These are phyloP conservation scores for Ophiostoma sp. DNA, from an alignment of 2,329 filamentous ascomycete genomes.

Conservation along the genomic window DNA sequence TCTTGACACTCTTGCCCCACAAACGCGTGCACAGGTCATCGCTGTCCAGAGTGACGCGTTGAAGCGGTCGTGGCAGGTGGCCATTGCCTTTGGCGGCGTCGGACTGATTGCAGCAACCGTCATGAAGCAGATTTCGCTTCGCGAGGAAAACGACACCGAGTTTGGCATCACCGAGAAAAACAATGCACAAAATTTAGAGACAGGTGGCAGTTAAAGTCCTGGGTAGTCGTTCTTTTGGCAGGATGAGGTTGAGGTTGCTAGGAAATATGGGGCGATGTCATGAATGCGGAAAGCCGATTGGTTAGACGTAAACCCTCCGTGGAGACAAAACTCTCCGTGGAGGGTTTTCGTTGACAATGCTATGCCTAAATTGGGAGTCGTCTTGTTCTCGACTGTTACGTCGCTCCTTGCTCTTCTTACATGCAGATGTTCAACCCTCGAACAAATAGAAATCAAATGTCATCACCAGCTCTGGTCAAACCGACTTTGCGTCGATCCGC, in stretches of 20 bases:
- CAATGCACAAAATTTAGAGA: not conserved
- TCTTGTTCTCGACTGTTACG: no score
- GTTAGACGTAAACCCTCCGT: slow-evolving; percentile 1
- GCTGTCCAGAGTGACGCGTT: not conserved
- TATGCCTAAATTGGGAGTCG: not conserved
- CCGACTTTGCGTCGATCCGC: not conserved
- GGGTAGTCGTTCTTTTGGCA: not conserved
- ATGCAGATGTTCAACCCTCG: not conserved
- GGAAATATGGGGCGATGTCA: not conserved
- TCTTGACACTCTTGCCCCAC: not conserved
- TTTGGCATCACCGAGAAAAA: not conserved
- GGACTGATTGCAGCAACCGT: not conserved
- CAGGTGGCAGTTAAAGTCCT: not conserved
- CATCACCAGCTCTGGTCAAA: not conserved
- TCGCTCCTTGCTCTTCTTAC: not conserved
- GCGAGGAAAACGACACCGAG: not conserved
- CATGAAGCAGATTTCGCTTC: not conserved
- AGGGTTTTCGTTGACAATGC: not conserved
- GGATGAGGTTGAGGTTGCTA: not conserved
- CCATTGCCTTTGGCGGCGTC: not conserved
- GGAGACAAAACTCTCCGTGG: slow-evolving; percentile 15
- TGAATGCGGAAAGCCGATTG: not conserved
- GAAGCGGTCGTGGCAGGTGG: slow-evolving; percentile 8
- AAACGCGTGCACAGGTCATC: not conserved
- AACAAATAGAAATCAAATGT: not conserved